phyloP scores from a whole-genome alignment of 176 grass and related monocot species.

The Rhynchospora pubera region DNA sequence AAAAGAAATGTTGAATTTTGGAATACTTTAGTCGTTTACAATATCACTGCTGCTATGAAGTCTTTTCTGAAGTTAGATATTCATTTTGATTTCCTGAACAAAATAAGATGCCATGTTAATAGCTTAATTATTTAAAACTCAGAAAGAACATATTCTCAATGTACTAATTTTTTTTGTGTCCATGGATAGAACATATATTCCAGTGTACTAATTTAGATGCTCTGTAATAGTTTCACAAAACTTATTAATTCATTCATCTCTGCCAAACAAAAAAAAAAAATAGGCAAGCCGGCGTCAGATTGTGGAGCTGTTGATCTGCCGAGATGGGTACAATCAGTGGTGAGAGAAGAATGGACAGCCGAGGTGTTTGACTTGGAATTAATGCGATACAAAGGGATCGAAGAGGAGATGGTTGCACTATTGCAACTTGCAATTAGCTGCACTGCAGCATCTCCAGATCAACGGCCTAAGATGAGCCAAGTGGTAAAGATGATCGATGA shows the following conservation, averaged over 20 bases:
- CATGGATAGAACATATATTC: too few species aligned
- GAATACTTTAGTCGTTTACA: not conserved
- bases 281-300: conserved; percentile 29
- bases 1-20: not conserved
- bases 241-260: not conserved
- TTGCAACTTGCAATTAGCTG: conserved; percentile 87
- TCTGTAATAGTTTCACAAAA: not conserved
- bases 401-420: conserved; percentile 94
- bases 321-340: conserved; percentile 90
- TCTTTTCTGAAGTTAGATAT: not conserved
- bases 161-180: not conserved
- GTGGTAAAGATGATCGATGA: conserved; percentile 89
- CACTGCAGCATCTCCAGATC: conserved; percentile 41
- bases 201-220: too few species aligned
- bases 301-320: conserved; percentile 50
- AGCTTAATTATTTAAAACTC: not conserved
- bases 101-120: not conserved
- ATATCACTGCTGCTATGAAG: not conserved
- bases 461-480: conserved; percentile 75
- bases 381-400: conserved; percentile 93
- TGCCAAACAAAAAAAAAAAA: not conserved
- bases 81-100: not conserved
- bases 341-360: conserved; percentile 94
- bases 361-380: conserved; percentile 99
- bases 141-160: not conserved